Evolutionary conservation across 2,329 filamentous ascomycete genomes (phyloP), one percentile per base, ranked within the genome.

Genomic region (Ascomycota sp.): DNA sequence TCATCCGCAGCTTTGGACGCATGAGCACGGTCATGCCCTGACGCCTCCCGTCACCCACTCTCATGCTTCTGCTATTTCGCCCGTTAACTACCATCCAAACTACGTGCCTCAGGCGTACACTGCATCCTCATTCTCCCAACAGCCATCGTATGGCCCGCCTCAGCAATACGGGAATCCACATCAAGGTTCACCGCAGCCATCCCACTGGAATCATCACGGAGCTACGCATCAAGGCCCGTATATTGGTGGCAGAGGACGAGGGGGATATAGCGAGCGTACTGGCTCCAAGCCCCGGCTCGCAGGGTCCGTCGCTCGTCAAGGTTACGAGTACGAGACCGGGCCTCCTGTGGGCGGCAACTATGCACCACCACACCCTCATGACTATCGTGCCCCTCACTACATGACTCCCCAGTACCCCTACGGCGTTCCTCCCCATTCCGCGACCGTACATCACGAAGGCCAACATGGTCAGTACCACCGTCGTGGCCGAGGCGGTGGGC

Each of bases 81-180:
- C 62, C 26, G 55, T 61, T 38, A 66, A 65, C 43, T 71, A 71
- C 43, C 67, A 70, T 41, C 65, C 65, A 27, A 68, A 66, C 48
- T 72, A 69, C 45, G 59, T 66, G 29, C 61, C 62, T 29, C 69
- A 71, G 42, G 49, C 57, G 7, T 72, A 70, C 37, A 49, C 50
- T 26, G 46, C 51, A 31, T 36, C 55, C 21, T 55, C 59, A 35
- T 57, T 58, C 37, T 44, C 53, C 9, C 62, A 62, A 38, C 59
- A 59, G 34, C 52, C 58, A 28, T 49, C 56, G 10, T 64, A 64
- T 39, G 50, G 49, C 9, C 47, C 55, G 30, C 51, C 55, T 25
- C 55, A 55, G 35, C 49, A 49, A 27, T 58, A 58, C 28, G 40
- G 41, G 9, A 44, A 48, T 27, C 48, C 51, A 4, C 59, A 58